Evolutionary conservation across 176 grass and related monocot genomes (phyloP).

Genomic region (Avena atlantica): DNA sequence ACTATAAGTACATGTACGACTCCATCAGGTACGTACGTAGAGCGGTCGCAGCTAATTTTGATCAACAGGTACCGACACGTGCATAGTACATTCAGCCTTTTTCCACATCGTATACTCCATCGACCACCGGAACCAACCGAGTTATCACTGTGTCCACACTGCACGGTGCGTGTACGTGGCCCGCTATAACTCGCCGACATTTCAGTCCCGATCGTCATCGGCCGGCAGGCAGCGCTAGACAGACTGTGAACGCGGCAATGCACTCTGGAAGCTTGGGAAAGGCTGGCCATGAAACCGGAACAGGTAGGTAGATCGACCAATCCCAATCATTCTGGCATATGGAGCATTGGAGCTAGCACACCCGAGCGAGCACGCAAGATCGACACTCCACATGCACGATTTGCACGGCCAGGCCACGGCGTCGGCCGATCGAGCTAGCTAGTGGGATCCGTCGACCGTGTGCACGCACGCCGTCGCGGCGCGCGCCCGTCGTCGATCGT

Average conservation of each 20-base stretch:
- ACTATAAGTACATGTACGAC: no score
- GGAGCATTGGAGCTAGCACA: no score
- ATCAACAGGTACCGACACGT: no score
- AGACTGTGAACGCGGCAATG: constrained; percentile 37
- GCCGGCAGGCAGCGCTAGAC: constrained; percentile 6
- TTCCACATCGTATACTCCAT: background rate
- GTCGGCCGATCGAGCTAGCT: background rate
- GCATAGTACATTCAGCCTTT: no score
- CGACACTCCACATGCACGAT: constrained; percentile 6
- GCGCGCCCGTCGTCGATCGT: background rate
- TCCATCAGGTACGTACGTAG: background rate
- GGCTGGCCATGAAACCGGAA: background rate
- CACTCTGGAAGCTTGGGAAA: constrained; percentile 9
- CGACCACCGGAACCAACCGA: background rate
- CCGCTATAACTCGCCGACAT: constrained; percentile 16
- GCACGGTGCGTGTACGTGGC: background rate
- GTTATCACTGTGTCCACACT: background rate
- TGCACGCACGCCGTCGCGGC: no score
- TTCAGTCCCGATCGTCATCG: background rate
- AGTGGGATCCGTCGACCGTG: background rate
- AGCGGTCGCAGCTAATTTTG: no score
- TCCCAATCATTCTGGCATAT: background rate
- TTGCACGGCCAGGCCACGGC: background rate
- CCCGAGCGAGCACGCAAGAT: background rate
- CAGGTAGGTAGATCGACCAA: background rate